phyloP scores from a whole-genome alignment of 805 yeast species.

The Pichia gijzeniarum region DNA sequence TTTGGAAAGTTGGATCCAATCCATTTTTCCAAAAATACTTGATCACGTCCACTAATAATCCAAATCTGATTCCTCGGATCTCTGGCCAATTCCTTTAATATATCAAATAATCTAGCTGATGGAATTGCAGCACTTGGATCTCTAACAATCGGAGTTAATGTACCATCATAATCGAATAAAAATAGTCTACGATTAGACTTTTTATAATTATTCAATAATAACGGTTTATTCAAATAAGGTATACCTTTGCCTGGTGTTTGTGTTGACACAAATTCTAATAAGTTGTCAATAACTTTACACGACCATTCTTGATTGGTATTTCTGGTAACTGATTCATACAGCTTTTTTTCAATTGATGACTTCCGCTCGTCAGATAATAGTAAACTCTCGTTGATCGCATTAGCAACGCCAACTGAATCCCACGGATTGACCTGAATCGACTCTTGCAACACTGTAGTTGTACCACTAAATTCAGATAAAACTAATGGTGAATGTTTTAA shows the following conservation, averaged over 20 bases:
- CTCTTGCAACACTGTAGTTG: conserved; percentile 61
- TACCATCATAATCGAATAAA: conserved; percentile 95
- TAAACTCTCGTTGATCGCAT: conserved; percentile 66
- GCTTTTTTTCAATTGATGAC: conserved; percentile 39
- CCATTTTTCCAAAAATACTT: conserved; percentile 82
- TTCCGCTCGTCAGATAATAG: conserved; percentile 44
- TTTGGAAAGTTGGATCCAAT: conserved; percentile 56
- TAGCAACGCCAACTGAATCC: conserved; percentile 93
- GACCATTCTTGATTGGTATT: conserved; percentile 84
- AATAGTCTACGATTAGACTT: conserved; percentile 65
- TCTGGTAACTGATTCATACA: conserved; percentile 57
- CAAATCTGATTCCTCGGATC: conserved; percentile 86
- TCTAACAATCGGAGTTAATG: conserved; percentile 89
- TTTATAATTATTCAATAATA: conserved; percentile 52
- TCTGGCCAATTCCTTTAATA: conserved; percentile 51
- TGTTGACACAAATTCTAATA: conserved; percentile 29
- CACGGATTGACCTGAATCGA: conserved; percentile 91
- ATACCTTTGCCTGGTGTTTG: conserved; percentile 47
- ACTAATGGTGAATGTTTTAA: conserved; percentile 69
- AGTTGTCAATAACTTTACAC: conserved; percentile 45
- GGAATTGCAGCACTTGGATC: conserved; percentile 99
- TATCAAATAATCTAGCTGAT: conserved; percentile 57
- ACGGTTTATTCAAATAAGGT: conserved; percentile 75
- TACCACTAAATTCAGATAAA: conserved; percentile 90
- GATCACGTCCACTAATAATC: conserved; percentile 96